Evolutionary conservation across 2,329 filamentous ascomycete genomes (phyloP).

Genomic region (Fusarium newnesense): DNA sequence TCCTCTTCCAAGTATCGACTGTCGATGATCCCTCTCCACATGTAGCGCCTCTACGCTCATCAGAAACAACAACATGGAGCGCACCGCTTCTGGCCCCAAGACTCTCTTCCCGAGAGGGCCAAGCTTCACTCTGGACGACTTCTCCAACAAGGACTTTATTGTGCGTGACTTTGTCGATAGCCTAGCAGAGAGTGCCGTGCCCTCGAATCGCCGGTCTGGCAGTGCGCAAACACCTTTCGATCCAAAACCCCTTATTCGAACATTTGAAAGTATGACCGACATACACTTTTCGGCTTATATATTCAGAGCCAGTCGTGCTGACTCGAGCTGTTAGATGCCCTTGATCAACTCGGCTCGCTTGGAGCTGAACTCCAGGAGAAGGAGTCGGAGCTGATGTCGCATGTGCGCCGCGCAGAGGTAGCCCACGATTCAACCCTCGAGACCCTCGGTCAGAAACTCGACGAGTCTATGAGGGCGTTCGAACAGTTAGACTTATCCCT

Average conservation of each 20-base stretch:
- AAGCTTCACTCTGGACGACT: slow-evolving; percentile 88
- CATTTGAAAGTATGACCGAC: slow-evolving; percentile 77
- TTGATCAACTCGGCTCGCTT: slow-evolving; percentile 75
- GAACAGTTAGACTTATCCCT: slow-evolving; percentile 87
- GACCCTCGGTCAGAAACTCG: slow-evolving; percentile 86
- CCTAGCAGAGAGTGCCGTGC: slow-evolving; percentile 85
- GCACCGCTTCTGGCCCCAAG: slow-evolving; percentile 62
- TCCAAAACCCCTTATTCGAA: slow-evolving; percentile 94
- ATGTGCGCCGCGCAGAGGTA: slow-evolving; percentile 88
- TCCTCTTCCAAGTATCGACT: slow-evolving; percentile 8
- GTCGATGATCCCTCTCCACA: slow-evolving; percentile 39
- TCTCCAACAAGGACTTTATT: slow-evolving; percentile 92
- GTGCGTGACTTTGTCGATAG: slow-evolving; percentile 97
- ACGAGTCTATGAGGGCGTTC: slow-evolving; percentile 91
- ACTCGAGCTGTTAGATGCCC: slow-evolving; percentile 58
- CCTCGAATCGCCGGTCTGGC: slow-evolving; percentile 82
- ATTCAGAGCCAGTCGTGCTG: slow-evolving; percentile 16
- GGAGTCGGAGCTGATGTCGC: slow-evolving; percentile 90
- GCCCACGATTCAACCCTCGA: slow-evolving; percentile 93
- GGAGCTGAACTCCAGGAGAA: slow-evolving; percentile 87
- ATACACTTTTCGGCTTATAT: neutral
- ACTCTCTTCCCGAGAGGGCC: slow-evolving; percentile 81
- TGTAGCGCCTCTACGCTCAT: slow-evolving; percentile 44
- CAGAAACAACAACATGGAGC: slow-evolving; percentile 52
- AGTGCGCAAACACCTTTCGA: slow-evolving; percentile 78